A percentile compares a stretch with the other conserved stretches of the same genome.
Evolutionary conservation across 2,329 filamentous ascomycete genomes (phyloP).

Genomic region (Pseudogymnoascus sp.): DNA sequence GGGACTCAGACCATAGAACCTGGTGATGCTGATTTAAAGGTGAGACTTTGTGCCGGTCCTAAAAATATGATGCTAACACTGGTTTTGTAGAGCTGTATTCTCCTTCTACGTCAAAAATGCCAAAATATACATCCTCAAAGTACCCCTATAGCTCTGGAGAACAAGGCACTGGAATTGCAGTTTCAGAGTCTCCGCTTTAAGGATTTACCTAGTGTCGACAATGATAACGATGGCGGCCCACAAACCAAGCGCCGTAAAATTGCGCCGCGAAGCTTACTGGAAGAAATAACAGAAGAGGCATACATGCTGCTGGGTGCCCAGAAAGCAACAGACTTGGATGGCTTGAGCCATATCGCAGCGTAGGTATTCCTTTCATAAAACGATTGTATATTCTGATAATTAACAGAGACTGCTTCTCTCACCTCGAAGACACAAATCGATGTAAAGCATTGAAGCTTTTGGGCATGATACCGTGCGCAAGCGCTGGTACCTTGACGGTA

Average conservation of each 20-base stretch:
- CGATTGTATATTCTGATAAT: slow-evolving; percentile 9
- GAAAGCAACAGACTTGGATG: slow-evolving; percentile 28
- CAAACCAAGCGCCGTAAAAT: slow-evolving; percentile 25
- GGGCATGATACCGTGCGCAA: slow-evolving; percentile 49
- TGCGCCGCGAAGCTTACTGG: slow-evolving; percentile 28
- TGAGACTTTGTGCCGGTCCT: background rate
- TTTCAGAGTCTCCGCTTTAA: slow-evolving; percentile 18
- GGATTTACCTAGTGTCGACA: background rate
- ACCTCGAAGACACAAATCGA: slow-evolving; percentile 40
- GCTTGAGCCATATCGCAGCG: slow-evolving; percentile 38
- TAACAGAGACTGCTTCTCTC: slow-evolving; percentile 35
- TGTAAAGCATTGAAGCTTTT: slow-evolving; percentile 47
- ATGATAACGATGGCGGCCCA: slow-evolving; percentile 11
- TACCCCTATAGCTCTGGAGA: slow-evolving; percentile 17
- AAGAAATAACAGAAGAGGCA: slow-evolving; percentile 28
- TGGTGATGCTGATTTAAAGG: slow-evolving; percentile 4
- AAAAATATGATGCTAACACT: background rate
- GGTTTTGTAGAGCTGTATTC: slow-evolving; percentile 14
- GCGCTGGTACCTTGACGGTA: slow-evolving; percentile 36
- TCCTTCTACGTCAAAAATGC: slow-evolving; percentile 18
- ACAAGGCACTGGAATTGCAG: slow-evolving; percentile 18
- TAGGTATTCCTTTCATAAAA: slow-evolving; percentile 30
- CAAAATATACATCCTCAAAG: slow-evolving; percentile 1
- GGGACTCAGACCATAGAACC: background rate
- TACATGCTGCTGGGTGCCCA: slow-evolving; percentile 30